Evolutionary conservation across 805 yeast genomes (phyloP).

Genomic region (Candida suzukii): DNA sequence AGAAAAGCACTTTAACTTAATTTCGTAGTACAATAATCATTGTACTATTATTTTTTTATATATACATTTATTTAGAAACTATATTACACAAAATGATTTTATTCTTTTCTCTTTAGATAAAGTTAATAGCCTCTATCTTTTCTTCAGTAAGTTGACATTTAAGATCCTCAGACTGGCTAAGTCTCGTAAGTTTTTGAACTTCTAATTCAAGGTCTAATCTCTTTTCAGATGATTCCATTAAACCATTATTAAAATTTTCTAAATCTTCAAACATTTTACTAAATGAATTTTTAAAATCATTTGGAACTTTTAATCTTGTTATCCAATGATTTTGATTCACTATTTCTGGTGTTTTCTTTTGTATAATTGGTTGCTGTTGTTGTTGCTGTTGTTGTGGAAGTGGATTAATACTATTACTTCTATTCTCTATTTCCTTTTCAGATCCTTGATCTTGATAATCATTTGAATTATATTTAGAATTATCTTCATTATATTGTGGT

Average conservation of each 20-base stretch:
- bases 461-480: too few species aligned
- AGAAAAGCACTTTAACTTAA: too few species aligned
- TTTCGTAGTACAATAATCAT: too few species aligned
- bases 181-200: constrained; percentile 17
- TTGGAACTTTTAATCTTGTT: constrained; percentile 14
- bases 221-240: constrained; percentile 10
- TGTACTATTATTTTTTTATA: too few species aligned
- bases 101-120: too few species aligned
- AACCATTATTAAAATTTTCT: constrained; percentile 12
- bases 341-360: background rate
- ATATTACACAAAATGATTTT: too few species aligned
- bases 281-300: constrained; percentile 12
- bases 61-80: too few species aligned
- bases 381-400: background rate
- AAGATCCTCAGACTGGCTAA: constrained; percentile 18
- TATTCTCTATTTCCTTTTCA: background rate
- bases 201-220: constrained; percentile 20
- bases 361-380: background rate
- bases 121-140: constrained; percentile 42
- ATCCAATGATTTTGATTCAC: constrained; percentile 22
- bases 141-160: constrained; percentile 28
- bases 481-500: background rate
- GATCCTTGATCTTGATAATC: too few species aligned
- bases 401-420: background rate
- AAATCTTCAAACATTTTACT: constrained; percentile 15